Evolutionary conservation across 345 rosid species (phyloP), one percentile per base, ranked within the genome.

Genomic region (Heritiera fomes): DNA sequence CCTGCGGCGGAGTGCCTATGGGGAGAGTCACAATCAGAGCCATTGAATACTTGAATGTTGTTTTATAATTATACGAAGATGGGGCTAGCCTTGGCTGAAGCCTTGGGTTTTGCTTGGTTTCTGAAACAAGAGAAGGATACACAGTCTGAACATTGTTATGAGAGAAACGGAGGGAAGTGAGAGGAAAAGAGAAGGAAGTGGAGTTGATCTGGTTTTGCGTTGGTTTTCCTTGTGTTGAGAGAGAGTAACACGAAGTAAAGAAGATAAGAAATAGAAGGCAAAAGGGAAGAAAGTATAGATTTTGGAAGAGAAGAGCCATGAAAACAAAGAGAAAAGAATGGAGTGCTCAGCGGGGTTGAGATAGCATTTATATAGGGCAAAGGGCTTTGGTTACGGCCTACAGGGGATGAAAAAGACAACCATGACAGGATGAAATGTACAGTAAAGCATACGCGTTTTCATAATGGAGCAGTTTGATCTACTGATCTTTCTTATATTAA

Each of bases 1-100:
- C 59, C 86, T 93, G 99, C 1, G 96, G 96, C 1, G 99, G 98
- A 2, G 97, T 95, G 5, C 98, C 99, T 5, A 95, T 88, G 0
- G 97, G 96, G 2, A 93, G 87, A 32, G 94, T 86, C 40, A 95
- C 85, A 14, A 89, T 77, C 60, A 93, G 60, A 50, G 94, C 95
- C 91, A 87, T 89, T 1, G 98, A 88, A 72, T 93, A 95, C 79
- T 89, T 93, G 84, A 93, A 89, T 8, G 81, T 79, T 9, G 93
- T 82, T 71, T 85, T 85, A 81, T 73, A 87, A 59, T 77, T 82
- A 74, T 86, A 85, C 0, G 79, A 34, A 5, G 77, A 72, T 0
- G 78, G 32, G 12, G n/a, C 1, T 28, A 69, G 58, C 20, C 30
- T 34, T 34, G 38, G 38, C 38, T 34, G 71, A 20, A 50, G 56